Evolutionary conservation across 257 asterid species (phyloP).

Genomic region (Oldenlandia corymbosa): DNA sequence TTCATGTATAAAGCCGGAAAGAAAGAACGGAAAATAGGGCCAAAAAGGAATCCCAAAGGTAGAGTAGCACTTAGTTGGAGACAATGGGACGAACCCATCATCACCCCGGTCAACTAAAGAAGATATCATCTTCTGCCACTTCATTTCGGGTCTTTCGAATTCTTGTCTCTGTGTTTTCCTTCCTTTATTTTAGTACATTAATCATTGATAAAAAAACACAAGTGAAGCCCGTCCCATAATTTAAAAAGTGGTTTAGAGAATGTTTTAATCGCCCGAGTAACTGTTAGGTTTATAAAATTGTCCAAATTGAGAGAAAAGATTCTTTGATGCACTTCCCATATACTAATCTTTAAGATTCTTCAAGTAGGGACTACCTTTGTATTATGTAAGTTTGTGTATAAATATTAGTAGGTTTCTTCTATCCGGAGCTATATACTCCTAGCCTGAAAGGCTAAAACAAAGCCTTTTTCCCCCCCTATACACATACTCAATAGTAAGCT

Average conservation of each 20-base stretch:
- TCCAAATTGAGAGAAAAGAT: background rate
- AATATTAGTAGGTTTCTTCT: background rate
- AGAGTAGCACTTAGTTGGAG: slow-evolving; percentile 30
- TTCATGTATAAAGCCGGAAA: slow-evolving; percentile 21
- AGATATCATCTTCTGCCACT: no score
- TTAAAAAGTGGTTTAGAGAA: no score
- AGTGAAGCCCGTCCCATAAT: no score
- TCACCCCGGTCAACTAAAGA: no score
- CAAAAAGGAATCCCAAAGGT: background rate
- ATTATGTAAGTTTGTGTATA: background rate
- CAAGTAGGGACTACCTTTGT: background rate
- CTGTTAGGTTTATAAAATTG: no score
- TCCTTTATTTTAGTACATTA: no score
- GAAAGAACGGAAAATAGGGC: background rate
- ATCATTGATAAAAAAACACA: no score
- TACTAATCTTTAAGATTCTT: background rate
- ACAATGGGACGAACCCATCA: slow-evolving; percentile 16
- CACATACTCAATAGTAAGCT: slow-evolving; percentile 10
- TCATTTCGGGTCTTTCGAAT: no score
- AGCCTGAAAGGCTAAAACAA: slow-evolving; percentile 3
- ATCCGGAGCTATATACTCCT: background rate
- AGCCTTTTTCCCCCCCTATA: background rate
- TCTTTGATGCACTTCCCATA: background rate
- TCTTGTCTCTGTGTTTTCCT: background rate
- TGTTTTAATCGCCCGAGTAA: no score